phyloP scores from a whole-genome alignment of 2,329 filamentous ascomycete species.

The Sarocladium brachiariae region DNA sequence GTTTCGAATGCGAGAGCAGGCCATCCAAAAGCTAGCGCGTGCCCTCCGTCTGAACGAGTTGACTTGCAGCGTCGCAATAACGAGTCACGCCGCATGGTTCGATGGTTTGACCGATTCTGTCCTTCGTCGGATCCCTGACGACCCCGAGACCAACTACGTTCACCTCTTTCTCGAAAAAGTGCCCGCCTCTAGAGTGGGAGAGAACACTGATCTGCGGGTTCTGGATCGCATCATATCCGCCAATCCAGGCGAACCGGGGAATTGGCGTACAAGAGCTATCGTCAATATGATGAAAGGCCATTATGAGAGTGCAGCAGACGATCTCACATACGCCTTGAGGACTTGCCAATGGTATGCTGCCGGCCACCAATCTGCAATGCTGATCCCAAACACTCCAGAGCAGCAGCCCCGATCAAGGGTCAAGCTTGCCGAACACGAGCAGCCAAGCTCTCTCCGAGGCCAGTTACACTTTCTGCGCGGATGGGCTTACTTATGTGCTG shows the following conservation, averaged over 20 bases:
- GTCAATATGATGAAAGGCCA: slow-evolving; percentile 72
- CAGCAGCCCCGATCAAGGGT: background rate
- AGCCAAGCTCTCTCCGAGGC: slow-evolving; percentile 67
- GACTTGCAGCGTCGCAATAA: slow-evolving; percentile 72
- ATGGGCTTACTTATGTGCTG: slow-evolving; percentile 63
- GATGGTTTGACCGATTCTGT: slow-evolving; percentile 72
- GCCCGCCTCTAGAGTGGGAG: slow-evolving; percentile 63
- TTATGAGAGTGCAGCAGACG: slow-evolving; percentile 59
- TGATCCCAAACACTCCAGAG: background rate
- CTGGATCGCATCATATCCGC: slow-evolving; percentile 62
- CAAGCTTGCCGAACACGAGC: slow-evolving; percentile 35
- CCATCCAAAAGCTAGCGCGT: slow-evolving; percentile 67
- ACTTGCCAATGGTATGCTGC: slow-evolving; percentile 46
- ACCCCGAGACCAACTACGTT: slow-evolving; percentile 76
- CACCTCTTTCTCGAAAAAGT: slow-evolving; percentile 93
- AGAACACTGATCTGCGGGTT: slow-evolving; percentile 60
- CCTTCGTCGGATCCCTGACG: slow-evolving; percentile 59
- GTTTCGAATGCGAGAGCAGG: slow-evolving; percentile 73
- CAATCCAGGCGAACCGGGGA: slow-evolving; percentile 56
- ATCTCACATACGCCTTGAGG: slow-evolving; percentile 61
- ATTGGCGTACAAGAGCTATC: slow-evolving; percentile 65
- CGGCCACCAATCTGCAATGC: slow-evolving; percentile 31
- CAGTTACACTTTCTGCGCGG: slow-evolving; percentile 74
- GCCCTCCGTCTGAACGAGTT: slow-evolving; percentile 81
- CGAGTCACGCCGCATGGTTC: slow-evolving; percentile 71